Conservation (phyloP, 176 grass and related monocot species). For the Musa schizocarpa region DNA sequence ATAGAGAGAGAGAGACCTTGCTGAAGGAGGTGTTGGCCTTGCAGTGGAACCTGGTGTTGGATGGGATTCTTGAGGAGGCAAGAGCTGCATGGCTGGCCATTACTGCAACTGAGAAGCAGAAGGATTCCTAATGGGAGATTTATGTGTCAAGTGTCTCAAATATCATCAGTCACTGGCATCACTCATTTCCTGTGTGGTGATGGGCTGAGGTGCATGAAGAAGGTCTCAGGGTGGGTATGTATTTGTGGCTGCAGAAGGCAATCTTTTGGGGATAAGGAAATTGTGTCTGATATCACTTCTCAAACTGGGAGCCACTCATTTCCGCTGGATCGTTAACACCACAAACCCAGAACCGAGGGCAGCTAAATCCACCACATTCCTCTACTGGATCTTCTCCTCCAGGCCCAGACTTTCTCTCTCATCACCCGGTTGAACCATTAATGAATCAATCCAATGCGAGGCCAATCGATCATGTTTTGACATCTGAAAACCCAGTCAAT, state of each 20-base stretch:
- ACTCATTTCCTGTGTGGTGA: neutral
- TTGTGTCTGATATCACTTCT: neutral
- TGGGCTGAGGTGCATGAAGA: neutral
- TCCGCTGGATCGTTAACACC: neutral
- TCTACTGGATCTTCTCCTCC: too few relatives aligned
- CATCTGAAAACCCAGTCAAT: too few relatives aligned
- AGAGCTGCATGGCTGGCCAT: conserved; percentile 95
- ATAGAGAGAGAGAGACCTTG: conserved; percentile 2
- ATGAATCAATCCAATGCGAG: too few relatives aligned
- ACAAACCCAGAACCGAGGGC: too few relatives aligned
- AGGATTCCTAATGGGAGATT: neutral
- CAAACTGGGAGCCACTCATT: conserved; percentile 2
- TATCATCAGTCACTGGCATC: neutral
- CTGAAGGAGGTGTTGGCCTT: conserved; percentile 24
- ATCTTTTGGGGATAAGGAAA: neutral
- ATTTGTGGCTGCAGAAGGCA: neutral
- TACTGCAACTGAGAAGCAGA: conserved; percentile 11
- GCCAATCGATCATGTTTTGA: too few relatives aligned
- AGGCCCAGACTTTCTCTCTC: too few relatives aligned
- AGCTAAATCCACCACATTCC: too few relatives aligned
- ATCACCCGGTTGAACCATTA: too few relatives aligned
- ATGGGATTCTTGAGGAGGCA: conserved; percentile 55
- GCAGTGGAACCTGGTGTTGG: conserved; percentile 43
- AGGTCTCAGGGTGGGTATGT: neutral
- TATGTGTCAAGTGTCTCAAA: neutral